Evolutionary conservation across 371 early-diverging fungal genomes (phyloP).

Genomic region (Mucor irregularis): DNA sequence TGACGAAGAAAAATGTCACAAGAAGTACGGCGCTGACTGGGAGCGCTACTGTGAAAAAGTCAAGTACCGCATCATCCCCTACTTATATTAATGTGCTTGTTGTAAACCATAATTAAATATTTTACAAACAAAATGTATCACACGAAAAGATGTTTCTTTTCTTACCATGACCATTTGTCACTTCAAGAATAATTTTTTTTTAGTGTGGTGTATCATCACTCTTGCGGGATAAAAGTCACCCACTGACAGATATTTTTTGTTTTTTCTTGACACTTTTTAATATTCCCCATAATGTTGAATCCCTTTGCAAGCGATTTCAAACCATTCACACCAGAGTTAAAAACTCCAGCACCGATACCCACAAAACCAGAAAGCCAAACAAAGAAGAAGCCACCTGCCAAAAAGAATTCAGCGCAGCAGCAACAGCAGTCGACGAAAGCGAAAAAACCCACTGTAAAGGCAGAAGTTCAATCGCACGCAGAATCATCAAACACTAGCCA

Average conservation of each 20-base stretch:
- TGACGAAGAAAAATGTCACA: conserved; percentile 87
- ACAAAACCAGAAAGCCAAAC: background rate
- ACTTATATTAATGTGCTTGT: conserved; percentile 40
- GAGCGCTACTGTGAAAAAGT: conserved; percentile 84
- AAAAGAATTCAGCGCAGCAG: background rate
- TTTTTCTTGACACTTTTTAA: background rate
- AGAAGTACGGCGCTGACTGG: conserved; percentile 94
- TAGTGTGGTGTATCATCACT: too few relatives aligned
- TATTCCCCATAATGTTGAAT: conserved; percentile 17
- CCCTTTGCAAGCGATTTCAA: conserved; percentile 14
- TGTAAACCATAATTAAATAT: too few relatives aligned
- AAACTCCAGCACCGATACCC: background rate
- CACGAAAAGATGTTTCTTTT: too few relatives aligned
- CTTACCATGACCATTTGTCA: too few relatives aligned
- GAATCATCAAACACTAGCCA: background rate
- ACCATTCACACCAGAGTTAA: background rate
- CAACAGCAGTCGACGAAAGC: background rate
- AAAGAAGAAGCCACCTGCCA: background rate
- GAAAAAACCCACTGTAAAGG: background rate
- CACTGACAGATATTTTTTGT: too few relatives aligned
- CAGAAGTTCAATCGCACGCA: too few relatives aligned
- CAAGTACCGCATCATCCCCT: conserved; percentile 84
- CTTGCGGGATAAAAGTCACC: too few relatives aligned
- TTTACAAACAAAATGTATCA: too few relatives aligned
- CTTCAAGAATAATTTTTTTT: too few relatives aligned